Evolutionary conservation across 768 basidiomycete species (phyloP).

Genomic region (Naganishia friedmannii): DNA sequence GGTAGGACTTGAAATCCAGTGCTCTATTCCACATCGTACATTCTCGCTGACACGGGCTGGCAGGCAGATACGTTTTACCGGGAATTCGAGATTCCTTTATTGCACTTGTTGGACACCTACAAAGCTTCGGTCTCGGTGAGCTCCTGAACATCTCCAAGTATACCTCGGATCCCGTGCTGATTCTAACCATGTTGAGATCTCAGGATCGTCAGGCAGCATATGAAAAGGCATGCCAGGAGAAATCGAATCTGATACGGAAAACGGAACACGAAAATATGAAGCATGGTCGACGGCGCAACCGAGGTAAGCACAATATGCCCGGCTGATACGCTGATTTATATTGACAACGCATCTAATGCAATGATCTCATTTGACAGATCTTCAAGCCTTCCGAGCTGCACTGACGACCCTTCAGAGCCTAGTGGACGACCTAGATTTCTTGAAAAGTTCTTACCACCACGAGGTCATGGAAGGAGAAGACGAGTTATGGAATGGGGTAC

Average conservation of each 20-base stretch:
- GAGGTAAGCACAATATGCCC: slow-evolving; percentile 61
- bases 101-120: slow-evolving; percentile 80
- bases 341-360: slow-evolving; percentile 8
- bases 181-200: slow-evolving; percentile 30
- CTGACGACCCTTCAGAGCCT: slow-evolving; percentile 75
- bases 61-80: slow-evolving; percentile 82
- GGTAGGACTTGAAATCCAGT: slow-evolving; percentile 55
- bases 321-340: neutral
- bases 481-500: slow-evolving; percentile 86
- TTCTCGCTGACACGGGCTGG: slow-evolving; percentile 18
- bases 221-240: slow-evolving; percentile 75
- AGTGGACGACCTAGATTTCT: slow-evolving; percentile 82
- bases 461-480: slow-evolving; percentile 90
- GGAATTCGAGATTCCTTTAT: slow-evolving; percentile 81
- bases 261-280: slow-evolving; percentile 84
- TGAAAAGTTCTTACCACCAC: slow-evolving; percentile 78
- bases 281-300: slow-evolving; percentile 62
- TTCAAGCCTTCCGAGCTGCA: slow-evolving; percentile 83
- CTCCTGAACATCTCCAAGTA: no score
- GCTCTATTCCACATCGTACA: neutral
- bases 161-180: slow-evolving; percentile 30
- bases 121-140: slow-evolving; percentile 67
- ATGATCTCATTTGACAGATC: slow-evolving; percentile 58
- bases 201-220: slow-evolving; percentile 82
- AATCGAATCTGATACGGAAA: slow-evolving; percentile 76